phyloP scores from a whole-genome alignment of 257 asterid species.

The Lycium barbarum region DNA sequence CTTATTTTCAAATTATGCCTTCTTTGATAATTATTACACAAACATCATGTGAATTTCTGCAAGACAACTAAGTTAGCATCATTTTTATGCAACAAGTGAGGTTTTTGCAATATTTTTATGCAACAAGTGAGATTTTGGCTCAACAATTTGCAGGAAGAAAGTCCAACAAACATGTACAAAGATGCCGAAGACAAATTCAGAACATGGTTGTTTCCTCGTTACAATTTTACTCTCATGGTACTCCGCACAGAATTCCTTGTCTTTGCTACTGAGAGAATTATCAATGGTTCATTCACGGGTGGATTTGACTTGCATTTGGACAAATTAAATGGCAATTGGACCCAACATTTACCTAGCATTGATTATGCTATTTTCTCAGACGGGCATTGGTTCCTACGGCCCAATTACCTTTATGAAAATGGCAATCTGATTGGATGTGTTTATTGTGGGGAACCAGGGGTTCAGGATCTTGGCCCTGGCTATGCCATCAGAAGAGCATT shows the following conservation, averaged over 20 bases:
- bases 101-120: background rate
- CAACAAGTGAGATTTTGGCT: background rate
- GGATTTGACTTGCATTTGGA: slow-evolving; percentile 52
- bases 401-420: slow-evolving; percentile 42
- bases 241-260: slow-evolving; percentile 43
- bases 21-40: background rate
- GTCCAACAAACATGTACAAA: slow-evolving; percentile 41
- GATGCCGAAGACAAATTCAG: slow-evolving; percentile 45
- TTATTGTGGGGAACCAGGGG: slow-evolving; percentile 41
- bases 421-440: slow-evolving; percentile 50
- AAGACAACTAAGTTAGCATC: background rate
- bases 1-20: background rate
- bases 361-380: slow-evolving; percentile 56
- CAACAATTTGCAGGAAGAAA: slow-evolving; percentile 20
- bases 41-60: background rate
- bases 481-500: slow-evolving; percentile 47
- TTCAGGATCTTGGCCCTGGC: slow-evolving; percentile 45
- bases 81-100: background rate
- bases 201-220: slow-evolving; percentile 49
- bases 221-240: slow-evolving; percentile 51
- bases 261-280: slow-evolving; percentile 39
- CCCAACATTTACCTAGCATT: slow-evolving; percentile 41
- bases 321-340: slow-evolving; percentile 46
- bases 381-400: slow-evolving; percentile 57
- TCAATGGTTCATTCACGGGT: slow-evolving; percentile 50